phyloP scores from a whole-genome alignment of 2,329 filamentous ascomycete species.

The Hypoxylon sp. region DNA sequence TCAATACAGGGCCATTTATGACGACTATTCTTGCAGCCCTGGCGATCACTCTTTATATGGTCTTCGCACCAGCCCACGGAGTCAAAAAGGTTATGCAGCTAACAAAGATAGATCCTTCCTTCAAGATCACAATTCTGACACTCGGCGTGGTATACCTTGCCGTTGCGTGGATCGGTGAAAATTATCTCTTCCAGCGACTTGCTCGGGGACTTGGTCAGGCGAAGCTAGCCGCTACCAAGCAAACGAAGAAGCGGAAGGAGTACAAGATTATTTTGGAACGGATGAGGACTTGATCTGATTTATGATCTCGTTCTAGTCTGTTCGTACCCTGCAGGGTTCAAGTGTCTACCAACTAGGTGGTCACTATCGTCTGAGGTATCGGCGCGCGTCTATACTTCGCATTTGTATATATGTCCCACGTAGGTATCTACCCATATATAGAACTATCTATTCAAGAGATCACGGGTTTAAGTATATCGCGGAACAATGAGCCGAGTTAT shows the following conservation, averaged over 20 bases:
- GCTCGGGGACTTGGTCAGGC: conserved; percentile 71
- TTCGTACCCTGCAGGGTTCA: no score
- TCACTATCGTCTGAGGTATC: no score
- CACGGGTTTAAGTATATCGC: no score
- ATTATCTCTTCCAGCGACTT: conserved; percentile 72
- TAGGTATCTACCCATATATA: no score
- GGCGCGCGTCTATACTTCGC: neutral
- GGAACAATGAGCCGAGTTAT: no score
- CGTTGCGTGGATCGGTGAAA: conserved; percentile 76
- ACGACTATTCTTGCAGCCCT: conserved; percentile 76
- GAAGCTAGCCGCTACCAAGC: conserved; percentile 65
- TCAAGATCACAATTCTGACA: conserved; percentile 75
- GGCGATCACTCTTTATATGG: conserved; percentile 78
- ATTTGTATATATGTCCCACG: conserved; percentile 15
- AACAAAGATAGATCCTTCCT: conserved; percentile 76
- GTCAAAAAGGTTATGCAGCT: conserved; percentile 83
- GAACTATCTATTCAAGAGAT: no score
- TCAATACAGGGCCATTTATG: conserved; percentile 78
- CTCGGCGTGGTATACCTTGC: conserved; percentile 75
- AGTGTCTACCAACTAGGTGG: no score
- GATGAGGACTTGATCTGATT: conserved; percentile 56
- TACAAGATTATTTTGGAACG: conserved; percentile 84
- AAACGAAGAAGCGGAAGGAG: conserved; percentile 80
- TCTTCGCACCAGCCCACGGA: conserved; percentile 75
- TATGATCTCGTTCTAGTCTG: no score